Percentiles rank a stretch among this genome's conserved stretches.
phyloP scores from a whole-genome alignment of 2,329 filamentous ascomycete species.

The Colletotrichum noveboracense region DNA sequence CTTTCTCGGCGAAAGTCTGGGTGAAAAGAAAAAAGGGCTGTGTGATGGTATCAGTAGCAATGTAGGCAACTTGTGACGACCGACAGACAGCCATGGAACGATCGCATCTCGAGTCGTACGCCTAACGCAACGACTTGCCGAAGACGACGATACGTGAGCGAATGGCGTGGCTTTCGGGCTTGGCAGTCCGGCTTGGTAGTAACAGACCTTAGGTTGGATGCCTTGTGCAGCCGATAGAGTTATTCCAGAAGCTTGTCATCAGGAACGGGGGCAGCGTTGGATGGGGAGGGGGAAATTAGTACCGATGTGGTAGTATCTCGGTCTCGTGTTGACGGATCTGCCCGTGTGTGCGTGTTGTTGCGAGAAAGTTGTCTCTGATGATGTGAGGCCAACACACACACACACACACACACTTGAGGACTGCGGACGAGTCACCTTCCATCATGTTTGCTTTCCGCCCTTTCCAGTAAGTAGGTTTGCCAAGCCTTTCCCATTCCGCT shows the following conservation, averaged over 20 bases:
- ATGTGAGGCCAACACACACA: not conserved
- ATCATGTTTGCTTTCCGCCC: not conserved
- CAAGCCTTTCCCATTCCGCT: not conserved
- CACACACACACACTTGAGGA: too few species aligned
- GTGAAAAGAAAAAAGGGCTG: not conserved
- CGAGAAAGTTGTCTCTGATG: not conserved
- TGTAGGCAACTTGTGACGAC: not conserved
- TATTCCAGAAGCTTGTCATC: slow-evolving; percentile 1
- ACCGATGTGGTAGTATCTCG: not conserved
- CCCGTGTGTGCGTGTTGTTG: not conserved
- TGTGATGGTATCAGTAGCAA: not conserved
- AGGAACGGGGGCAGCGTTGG: not conserved
- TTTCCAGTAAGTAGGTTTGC: not conserved
- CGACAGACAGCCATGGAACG: not conserved
- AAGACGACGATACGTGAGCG: not conserved
- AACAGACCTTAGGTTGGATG: not conserved
- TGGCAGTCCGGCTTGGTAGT: not conserved
- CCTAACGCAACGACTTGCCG: not conserved
- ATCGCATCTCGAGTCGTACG: not conserved
- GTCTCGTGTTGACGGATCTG: not conserved
- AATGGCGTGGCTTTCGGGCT: not conserved
- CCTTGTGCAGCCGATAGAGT: not conserved
- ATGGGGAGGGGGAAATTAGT: not conserved
- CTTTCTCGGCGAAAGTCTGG: not conserved
- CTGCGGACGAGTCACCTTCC: not conserved